Evolutionary conservation across 2,329 filamentous ascomycete genomes (phyloP), one percentile per base, ranked within the genome.

Genomic region (Colletotrichum tamarilloi): DNA sequence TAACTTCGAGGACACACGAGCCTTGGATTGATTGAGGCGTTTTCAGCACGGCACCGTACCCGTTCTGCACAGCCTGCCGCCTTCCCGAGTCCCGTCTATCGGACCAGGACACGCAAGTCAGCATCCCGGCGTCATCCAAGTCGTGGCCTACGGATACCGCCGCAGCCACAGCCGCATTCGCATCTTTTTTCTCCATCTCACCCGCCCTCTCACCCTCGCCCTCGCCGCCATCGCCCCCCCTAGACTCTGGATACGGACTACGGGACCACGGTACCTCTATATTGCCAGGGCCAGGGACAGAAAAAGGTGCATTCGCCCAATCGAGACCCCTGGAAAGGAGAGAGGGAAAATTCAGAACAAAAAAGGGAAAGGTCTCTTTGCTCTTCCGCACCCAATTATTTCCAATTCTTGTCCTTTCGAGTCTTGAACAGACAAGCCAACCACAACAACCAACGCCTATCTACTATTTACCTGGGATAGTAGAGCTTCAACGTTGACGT

Each of bases 61-160:
- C 38, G 38, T 62, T 60, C 32, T 14, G 38, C 64, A 72, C 49
- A 38, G 57, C 68, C 64, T 67, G 59, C 35, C 38, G 28, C 19
- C 8, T 5, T 62, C 11, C 52, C 22, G 52, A 28, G 22, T 60
- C 19, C 42, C 42, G 11, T 49, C 42, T n/a, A n/a, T 11, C 30
- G 22, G 24, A 52, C 14, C 35, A 16, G 62, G 26, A 68, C 42
- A 59, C 58, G 58, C 49, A 64, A 55, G 53, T 55, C 59, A 53
- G 24, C 53, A 72, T 16, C 38, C 57, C n/a, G 49, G 46, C 46
- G 16, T n/a, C 46, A 72, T 58, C 63, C 55, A 55, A 72, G 42
- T 58, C 58, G 64, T 72, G 57, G 66, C 69, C 58, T 72, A 30
- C 58, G 63, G 52, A 64, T 52, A 53, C 58, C 57, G 42, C 60